Evolutionary conservation across 2,329 filamentous ascomycete genomes (phyloP), one percentile per base, ranked within the genome.

Genomic region (Macrophomina pseudophaseolina): DNA sequence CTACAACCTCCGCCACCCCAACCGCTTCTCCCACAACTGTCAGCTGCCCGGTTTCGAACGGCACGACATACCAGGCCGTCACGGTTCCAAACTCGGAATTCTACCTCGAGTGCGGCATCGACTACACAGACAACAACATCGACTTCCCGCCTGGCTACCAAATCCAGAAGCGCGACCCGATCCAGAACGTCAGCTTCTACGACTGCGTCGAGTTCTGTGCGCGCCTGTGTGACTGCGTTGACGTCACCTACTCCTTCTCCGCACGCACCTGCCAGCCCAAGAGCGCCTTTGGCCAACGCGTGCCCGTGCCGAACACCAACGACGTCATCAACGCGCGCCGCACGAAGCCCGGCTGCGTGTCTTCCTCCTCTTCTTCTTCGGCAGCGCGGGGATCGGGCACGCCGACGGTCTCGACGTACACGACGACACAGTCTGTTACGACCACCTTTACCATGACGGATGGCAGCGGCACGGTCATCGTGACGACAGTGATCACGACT

Each of bases 171-270:
- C 60, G 60, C 23, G 48, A 11, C 6, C 48, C 60, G 7, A 32
- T 64, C 12, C 14, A n/a, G 6, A 48, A 6, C 12, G 49, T 52
- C 1, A 52, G 30, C 16, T 64, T 53, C 35, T n/a, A 44, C 28
- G 46, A 46, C 4, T 64, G 60, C 14, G 44, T 64, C 23, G 60
- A 64, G 23, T 53, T 42, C 48, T 64, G 60, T 14, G 60, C 46
- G 4, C 49, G 48, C 30, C 33, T 52, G 14, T 64, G 60, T 14
- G 60, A 64, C 6, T 64, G 60, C 23, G 18, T 44, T 5, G n/a
- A 12, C 23, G 18, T 64, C 28, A 33, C 33, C 12, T 64, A 62
- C n/a, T 62, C 58, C 1, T n/a, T 49, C n/a, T 28, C 32, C n/a
- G 12, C 42, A 2, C 7, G 18, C 2, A 40, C 32, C 23, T 62